Percentiles rank a stretch among this genome's conserved stretches.
Conservation (phyloP, 257 asterid species). For the Anisodus tanguticus region DNA sequence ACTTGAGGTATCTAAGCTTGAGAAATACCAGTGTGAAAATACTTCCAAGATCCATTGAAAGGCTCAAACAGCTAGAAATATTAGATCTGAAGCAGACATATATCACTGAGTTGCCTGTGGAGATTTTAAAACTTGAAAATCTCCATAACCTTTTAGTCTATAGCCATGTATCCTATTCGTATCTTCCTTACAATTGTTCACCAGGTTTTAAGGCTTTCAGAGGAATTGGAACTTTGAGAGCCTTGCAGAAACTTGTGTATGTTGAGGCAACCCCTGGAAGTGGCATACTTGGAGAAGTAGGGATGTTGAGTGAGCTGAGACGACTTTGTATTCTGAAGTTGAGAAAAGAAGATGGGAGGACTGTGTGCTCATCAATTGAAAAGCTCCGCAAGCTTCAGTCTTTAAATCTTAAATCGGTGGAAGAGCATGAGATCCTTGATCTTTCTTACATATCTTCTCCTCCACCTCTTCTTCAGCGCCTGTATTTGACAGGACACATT, state of each 20-base stretch:
- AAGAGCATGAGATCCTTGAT: constrained; percentile 43
- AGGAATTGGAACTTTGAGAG: constrained; percentile 39
- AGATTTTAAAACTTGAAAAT: constrained; percentile 37
- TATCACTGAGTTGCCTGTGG: constrained; percentile 43
- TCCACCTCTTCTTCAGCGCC: constrained; percentile 45
- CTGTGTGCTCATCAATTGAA: constrained; percentile 39
- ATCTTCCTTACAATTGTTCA: constrained; percentile 37
- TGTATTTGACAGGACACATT: constrained; percentile 39
- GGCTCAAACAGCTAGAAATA: constrained; percentile 43
- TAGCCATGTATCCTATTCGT: constrained; percentile 30
- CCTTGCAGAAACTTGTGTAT: constrained; percentile 37
- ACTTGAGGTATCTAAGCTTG: constrained; percentile 43
- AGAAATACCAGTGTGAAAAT: constrained; percentile 35
- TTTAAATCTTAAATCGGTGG: constrained; percentile 31
- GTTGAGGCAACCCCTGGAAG: constrained; percentile 40
- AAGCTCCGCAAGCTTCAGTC: constrained; percentile 40
- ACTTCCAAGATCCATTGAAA: constrained; percentile 37
- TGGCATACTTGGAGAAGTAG: constrained; percentile 35
- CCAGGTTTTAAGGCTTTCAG: constrained; percentile 43
- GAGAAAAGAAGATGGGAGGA: constrained; percentile 42
- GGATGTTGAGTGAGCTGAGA: constrained; percentile 37
- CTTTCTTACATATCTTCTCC: constrained; percentile 29
- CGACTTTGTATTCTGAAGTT: constrained; percentile 36
- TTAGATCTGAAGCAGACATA: constrained; percentile 45
- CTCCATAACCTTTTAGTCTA: constrained; percentile 44